Evolutionary conservation across 202 grass and related monocot species (phyloP).

Genomic region (Musa balbisiana): DNA sequence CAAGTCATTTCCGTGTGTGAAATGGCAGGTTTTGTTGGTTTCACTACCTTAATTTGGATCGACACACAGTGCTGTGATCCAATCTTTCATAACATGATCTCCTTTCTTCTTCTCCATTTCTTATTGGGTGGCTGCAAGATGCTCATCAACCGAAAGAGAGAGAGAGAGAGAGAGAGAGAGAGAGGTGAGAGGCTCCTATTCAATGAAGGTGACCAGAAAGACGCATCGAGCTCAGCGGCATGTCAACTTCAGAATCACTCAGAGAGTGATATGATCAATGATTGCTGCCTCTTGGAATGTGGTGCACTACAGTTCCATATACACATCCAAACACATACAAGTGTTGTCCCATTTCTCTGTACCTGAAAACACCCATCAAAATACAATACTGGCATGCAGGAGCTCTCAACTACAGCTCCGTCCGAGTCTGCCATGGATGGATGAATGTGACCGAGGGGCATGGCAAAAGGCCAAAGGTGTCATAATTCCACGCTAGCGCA

Average conservation of each 20-base stretch:
- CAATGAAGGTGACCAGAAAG: neutral
- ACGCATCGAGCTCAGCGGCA: neutral
- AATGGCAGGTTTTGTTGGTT: neutral
- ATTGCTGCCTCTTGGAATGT: neutral
- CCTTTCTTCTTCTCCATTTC: neutral
- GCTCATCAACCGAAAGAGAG: neutral
- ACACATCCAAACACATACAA: too few relatives aligned
- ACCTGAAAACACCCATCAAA: neutral
- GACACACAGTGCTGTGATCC: too few relatives aligned
- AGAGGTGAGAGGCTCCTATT: neutral
- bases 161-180: neutral
- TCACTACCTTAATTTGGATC: neutral
- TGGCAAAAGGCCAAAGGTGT: conserved; percentile 17
- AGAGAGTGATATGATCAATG: conserved; percentile 8
- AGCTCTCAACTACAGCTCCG: neutral
- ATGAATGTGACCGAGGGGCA: neutral
- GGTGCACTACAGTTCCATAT: too few relatives aligned
- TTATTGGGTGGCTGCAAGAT: neutral
- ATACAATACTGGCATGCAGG: neutral
- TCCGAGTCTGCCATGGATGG: neutral
- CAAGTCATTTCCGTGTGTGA: conserved; percentile 9
- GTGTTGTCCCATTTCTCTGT: too few relatives aligned
- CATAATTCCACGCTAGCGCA: conserved; percentile 4
- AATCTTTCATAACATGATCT: neutral
- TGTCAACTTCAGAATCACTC: neutral